Base-by-base conservation (phyloP, 2,329 filamentous ascomycete genomes). In the Ophiognomonia clavigignenti-juglandacearum region DNA sequence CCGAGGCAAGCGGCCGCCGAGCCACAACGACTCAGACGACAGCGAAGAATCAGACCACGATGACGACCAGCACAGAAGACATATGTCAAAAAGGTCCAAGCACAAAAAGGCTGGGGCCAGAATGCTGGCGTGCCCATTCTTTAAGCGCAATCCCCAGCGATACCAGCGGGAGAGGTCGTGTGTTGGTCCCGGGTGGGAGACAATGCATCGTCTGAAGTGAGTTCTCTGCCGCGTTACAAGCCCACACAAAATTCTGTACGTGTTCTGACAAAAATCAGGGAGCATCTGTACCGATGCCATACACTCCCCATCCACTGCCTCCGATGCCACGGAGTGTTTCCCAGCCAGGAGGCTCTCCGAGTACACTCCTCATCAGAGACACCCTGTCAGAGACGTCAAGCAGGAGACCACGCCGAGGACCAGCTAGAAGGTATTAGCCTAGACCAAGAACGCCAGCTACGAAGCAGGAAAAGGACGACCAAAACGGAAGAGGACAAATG, bases 231-330 rank as follows among this genome's bases (percentile, higher is more conserved):
- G 7, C 34, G 1, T n/a, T 42, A 18, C 23, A 22, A 6, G 6
- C 13, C 19, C 9, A 13, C 8, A 26, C 29, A 4, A 18, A 6
- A 14, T 19, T 11, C 10, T 2, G 16, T n/a, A 14, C 4, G 13
- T 8, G 9, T 14, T 7, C 35, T 38, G 16, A 45, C 23, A 5
- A 6, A 24, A 19, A 16, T 4, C 26, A 45, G 43, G 32, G 53
- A 54, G 27, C 53, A 54, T 31, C 36, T 54, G n/a, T 53, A 54
- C 32, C 45, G 53, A 10, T 51, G 50, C 8, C 53, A 54, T 18
- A 35, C 39, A 4, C 40, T 53, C 5, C 53, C 51, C 1, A 36
- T 44, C 6, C 43, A 53, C 29, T 54, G 51, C 24, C 43, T 46
- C 24, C 24, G 53, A 20, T 54, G 53, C 36, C 43, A 51, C 22